Conservation (phyloP, 768 basidiomycete species). For the Lentinula detonsa region DNA sequence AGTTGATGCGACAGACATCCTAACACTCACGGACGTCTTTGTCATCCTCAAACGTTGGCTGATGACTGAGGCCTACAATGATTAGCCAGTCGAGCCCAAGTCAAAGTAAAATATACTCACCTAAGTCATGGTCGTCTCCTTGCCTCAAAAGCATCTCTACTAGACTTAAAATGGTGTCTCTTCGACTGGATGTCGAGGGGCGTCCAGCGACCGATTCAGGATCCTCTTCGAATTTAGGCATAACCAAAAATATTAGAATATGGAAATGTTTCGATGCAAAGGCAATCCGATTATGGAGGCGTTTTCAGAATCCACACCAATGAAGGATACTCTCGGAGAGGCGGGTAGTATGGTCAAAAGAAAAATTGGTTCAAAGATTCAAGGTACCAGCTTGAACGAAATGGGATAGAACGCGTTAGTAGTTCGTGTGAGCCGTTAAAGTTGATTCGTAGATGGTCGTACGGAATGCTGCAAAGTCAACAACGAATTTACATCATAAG, state of each 20-base stretch:
- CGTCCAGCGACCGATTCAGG: not conserved
- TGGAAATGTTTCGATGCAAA: no score
- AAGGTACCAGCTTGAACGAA: no score
- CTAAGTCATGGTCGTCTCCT: constrained; percentile 21
- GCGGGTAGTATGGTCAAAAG: no score
- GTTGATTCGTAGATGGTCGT: no score
- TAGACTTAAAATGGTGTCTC: constrained; percentile 43
- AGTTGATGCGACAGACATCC: not conserved
- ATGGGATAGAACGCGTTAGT: not conserved
- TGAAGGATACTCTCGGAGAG: no score
- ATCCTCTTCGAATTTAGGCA: constrained; percentile 1
- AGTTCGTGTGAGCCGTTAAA: not conserved
- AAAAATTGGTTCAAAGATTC: no score
- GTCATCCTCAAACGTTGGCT: constrained; percentile 56
- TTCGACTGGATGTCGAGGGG: constrained; percentile 15
- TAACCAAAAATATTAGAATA: not conserved
- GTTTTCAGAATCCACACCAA: no score
- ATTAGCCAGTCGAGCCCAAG: not conserved
- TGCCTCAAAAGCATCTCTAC: constrained; percentile 44
- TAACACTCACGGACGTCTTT: constrained; percentile 55
- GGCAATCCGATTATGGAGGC: no score
- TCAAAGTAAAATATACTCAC: constrained; percentile 17
- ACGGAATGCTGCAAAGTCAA: no score
- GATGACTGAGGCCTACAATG: constrained; percentile 19
- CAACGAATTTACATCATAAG: no score